These are phyloP conservation scores for Pythium monospermum DNA, from an alignment of 352 stramenopile genomes.

Conservation along the genomic window DNA sequence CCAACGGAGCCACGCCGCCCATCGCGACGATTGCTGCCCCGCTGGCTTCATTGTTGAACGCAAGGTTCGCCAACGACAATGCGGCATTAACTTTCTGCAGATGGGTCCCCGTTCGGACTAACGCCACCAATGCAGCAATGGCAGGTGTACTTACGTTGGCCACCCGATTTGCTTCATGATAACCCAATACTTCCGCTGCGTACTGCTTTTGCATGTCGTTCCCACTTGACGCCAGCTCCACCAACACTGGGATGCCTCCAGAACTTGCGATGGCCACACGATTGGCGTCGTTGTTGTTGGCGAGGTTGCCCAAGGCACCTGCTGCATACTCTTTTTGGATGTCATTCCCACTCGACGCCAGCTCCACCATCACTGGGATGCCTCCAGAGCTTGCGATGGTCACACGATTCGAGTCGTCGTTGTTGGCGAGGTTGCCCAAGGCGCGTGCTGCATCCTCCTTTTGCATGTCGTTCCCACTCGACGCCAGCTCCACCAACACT, in stretches of 20 bases:
- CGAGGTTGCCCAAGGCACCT: background rate
- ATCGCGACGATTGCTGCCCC: too few relatives aligned
- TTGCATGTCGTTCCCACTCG: background rate
- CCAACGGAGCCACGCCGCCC: too few relatives aligned
- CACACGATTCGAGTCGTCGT: background rate
- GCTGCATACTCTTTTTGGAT: background rate
- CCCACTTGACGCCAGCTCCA: background rate
- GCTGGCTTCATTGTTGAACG: too few relatives aligned
- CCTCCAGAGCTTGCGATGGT: background rate
- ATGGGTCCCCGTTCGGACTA: too few relatives aligned
- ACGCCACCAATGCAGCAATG: too few relatives aligned
- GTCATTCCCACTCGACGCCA: background rate
- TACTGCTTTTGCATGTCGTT: background rate
- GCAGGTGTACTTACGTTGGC: too few relatives aligned
- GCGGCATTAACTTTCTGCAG: too few relatives aligned
- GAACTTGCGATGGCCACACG: background rate
- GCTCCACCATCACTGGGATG: background rate
- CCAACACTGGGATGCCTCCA: background rate
- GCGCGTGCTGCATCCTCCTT: background rate
- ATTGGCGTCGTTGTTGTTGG: background rate
- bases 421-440: background rate
- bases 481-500: background rate
- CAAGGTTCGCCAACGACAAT: too few relatives aligned
- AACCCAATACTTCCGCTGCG: background rate
- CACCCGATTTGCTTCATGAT: background rate